A percentile compares a stretch with the other conserved stretches of the same genome.
These are phyloP conservation scores for Hanseniaspora lachancei DNA, from an alignment of 805 yeast species.

Conservation along the genomic window DNA sequence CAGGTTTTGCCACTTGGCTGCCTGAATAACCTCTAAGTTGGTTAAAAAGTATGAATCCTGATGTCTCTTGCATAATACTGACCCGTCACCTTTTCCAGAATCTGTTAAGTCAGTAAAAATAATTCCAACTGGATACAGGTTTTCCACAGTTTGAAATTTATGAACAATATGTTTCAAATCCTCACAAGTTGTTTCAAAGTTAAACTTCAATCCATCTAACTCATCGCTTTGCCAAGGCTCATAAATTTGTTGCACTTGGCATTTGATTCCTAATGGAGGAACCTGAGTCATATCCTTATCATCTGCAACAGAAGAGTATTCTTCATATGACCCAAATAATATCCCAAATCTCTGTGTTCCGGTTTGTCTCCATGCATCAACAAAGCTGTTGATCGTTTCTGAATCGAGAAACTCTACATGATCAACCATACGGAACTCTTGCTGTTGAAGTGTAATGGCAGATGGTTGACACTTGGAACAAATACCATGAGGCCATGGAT, in stretches of 20 bases:
- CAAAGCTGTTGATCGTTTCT: slow-evolving; percentile 61
- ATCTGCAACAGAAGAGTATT: slow-evolving; percentile 35
- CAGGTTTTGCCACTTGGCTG: slow-evolving; percentile 61
- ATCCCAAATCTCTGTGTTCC: slow-evolving; percentile 81
- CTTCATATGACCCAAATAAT: slow-evolving; percentile 68
- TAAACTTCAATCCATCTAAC: slow-evolving; percentile 68
- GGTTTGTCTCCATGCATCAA: slow-evolving; percentile 81
- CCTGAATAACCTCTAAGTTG: slow-evolving; percentile 73
- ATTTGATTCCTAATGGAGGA: slow-evolving; percentile 87
- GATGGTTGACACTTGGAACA: slow-evolving; percentile 96
- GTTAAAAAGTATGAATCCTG: slow-evolving; percentile 80
- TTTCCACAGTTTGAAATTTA: slow-evolving; percentile 42
- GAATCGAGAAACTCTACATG: slow-evolving; percentile 83
- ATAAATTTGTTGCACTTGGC: slow-evolving; percentile 82
- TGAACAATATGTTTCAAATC: slow-evolving; percentile 29
- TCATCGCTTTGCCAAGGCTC: slow-evolving; percentile 87
- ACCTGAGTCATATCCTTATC: slow-evolving; percentile 11
- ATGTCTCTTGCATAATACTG: slow-evolving; percentile 86
- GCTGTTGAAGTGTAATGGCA: slow-evolving; percentile 83
- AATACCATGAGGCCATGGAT: slow-evolving; percentile 88
- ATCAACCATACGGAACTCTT: slow-evolving; percentile 88
- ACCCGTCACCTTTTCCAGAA: slow-evolving; percentile 73
- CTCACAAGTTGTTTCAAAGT: slow-evolving; percentile 38
- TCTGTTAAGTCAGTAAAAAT: slow-evolving; percentile 84
- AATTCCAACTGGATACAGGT: slow-evolving; percentile 62